Conservation (phyloP, 345 rosid species). For the Gossypium anomalum region DNA sequence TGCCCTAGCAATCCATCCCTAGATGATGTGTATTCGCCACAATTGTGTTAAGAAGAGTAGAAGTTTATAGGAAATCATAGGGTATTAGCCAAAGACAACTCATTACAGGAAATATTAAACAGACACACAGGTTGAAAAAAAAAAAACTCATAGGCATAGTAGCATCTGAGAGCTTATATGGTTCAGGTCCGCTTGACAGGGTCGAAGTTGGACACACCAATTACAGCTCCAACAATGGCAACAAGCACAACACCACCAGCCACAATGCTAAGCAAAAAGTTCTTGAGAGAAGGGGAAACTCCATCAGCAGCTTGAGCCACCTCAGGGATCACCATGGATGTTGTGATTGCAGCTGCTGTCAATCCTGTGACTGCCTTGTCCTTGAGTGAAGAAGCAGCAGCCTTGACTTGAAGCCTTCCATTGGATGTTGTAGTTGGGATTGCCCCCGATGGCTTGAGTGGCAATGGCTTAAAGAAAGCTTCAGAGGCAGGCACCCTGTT, state of each 20-base stretch:
- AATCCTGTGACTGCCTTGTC: constrained; percentile 72
- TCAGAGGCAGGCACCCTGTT: constrained; percentile 36
- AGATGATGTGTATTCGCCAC: neutral
- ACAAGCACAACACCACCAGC: constrained; percentile 68
- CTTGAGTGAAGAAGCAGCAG: constrained; percentile 57
- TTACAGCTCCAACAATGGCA: constrained; percentile 57
- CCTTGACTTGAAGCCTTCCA: constrained; percentile 42
- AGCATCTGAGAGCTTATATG: neutral
- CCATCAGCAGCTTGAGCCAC: constrained; percentile 77
- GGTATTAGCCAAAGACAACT: constrained; percentile 3
- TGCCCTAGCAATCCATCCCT: too few species aligned
- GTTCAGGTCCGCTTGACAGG: constrained; percentile 65
- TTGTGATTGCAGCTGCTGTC: constrained; percentile 70
- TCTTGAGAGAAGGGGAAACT: constrained; percentile 77
- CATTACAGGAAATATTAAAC: constrained; percentile 11
- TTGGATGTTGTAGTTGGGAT: constrained; percentile 18
- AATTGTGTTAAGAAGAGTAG: neutral
- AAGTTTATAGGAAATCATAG: neutral
- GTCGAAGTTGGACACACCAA: constrained; percentile 70
- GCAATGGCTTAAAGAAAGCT: constrained; percentile 52
- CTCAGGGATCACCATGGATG: constrained; percentile 73
- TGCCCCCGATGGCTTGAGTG: constrained; percentile 42
- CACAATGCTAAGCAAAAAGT: constrained; percentile 83
- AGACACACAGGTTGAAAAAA: constrained; percentile 8
- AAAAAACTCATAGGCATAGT: neutral